Percentiles rank a stretch among this genome's conserved stretches.
Conservation (phyloP, 495 filamentous ascomycete species). For the Penicillium egyptiacum region DNA sequence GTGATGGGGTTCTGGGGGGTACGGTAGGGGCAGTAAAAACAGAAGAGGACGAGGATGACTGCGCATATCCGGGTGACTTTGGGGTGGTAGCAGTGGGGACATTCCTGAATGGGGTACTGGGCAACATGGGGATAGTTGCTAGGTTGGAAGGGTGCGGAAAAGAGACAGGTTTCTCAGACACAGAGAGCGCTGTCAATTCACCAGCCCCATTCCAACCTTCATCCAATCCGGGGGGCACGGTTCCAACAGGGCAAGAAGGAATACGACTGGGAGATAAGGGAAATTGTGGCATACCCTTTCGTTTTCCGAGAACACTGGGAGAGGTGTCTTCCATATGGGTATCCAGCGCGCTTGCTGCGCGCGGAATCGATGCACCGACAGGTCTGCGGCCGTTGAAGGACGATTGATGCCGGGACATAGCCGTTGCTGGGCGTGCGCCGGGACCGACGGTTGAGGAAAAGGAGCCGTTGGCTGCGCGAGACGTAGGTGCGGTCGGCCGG, state of each 20-base stretch:
- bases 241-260: conserved; percentile 28
- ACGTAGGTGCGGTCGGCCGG: conserved; percentile 44
- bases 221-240: not conserved
- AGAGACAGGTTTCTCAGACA: not conserved
- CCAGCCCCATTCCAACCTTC: not conserved
- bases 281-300: conserved; percentile 65
- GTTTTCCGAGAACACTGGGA: conserved; percentile 50
- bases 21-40: conserved; percentile 9
- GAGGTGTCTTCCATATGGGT: conserved; percentile 49
- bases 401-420: conserved; percentile 46
- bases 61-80: not conserved
- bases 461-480: conserved; percentile 50
- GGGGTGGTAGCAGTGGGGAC: not conserved
- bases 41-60: not conserved
- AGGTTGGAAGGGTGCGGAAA: not conserved
- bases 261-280: conserved; percentile 29
- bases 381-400: conserved; percentile 45
- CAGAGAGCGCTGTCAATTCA: not conserved
- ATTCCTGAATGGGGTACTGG: not conserved
- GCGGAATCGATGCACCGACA: conserved; percentile 44
- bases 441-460: conserved; percentile 60
- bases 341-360: conserved; percentile 63
- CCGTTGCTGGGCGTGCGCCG: conserved; percentile 49
- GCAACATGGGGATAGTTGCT: not conserved
- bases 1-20: conserved; percentile 3